A percentile compares a stretch with the other conserved stretches of the same genome.
Conservation (phyloP, 2,329 filamentous ascomycete species). For the Xylaria sp. region DNA sequence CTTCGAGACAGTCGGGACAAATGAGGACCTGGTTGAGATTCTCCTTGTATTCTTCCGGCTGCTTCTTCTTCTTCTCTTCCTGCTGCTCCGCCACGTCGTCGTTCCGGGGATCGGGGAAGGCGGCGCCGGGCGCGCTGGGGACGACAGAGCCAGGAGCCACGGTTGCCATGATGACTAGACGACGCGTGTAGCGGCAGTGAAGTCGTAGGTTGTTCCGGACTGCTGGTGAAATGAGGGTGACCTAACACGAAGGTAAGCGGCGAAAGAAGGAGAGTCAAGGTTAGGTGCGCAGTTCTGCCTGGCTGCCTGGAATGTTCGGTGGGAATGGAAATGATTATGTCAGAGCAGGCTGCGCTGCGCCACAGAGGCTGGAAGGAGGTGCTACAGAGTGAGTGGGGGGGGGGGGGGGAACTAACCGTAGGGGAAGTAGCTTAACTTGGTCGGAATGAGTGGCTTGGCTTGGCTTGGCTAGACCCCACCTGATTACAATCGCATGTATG, state of each 20-base stretch:
- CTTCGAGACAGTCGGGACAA: slow-evolving; percentile 88
- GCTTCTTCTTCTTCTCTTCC: no score
- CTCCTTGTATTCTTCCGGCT: slow-evolving; percentile 63
- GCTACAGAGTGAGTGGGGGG: no score
- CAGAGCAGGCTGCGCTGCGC: not conserved
- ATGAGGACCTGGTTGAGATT: slow-evolving; percentile 85
- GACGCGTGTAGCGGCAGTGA: not conserved
- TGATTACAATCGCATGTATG: no score
- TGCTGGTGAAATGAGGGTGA: slow-evolving; percentile 1
- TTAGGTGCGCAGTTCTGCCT: slow-evolving; percentile 6
- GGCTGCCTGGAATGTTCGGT: slow-evolving; percentile 18
- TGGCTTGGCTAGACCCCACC: no score
- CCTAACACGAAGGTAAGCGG: slow-evolving; percentile 6
- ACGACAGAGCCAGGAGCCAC: slow-evolving; percentile 17
- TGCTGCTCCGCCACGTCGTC: no score
- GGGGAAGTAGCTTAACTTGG: no score
- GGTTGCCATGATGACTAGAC: slow-evolving; percentile 24
- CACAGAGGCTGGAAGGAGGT: no score
- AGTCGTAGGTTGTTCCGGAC: not conserved
- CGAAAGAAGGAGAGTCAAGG: slow-evolving; percentile 7
- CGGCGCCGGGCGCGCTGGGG: no score
- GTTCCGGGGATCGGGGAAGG: no score
- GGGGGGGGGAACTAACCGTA: no score
- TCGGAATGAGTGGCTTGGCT: no score
- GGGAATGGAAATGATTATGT: no score